A percentile compares a stretch with the other conserved stretches of the same genome.
Evolutionary conservation across 2,329 filamentous ascomycete species (phyloP).

Genomic region (Diaporthe aspalathi): DNA sequence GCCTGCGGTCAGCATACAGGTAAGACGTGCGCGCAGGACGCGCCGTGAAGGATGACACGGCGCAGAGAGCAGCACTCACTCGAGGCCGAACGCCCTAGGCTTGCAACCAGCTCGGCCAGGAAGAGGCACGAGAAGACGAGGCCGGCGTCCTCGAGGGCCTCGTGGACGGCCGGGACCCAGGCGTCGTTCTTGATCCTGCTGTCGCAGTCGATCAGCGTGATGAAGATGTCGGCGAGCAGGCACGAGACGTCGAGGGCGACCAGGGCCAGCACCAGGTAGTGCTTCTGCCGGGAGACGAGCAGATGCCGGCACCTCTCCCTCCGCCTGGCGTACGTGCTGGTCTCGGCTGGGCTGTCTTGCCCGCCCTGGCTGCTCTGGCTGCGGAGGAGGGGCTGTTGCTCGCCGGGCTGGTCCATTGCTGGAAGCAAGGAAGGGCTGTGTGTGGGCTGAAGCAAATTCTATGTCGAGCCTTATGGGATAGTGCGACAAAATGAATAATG

Average conservation of each 20-base stretch:
- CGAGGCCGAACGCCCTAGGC: conserved; percentile 69
- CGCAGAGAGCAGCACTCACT: conserved; percentile 56
- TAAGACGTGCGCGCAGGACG: neutral
- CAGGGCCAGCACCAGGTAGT: conserved; percentile 57
- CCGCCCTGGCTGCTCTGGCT: neutral
- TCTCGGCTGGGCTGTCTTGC: conserved; percentile 18
- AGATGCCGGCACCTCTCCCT: conserved; percentile 26
- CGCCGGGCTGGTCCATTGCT: conserved; percentile 32
- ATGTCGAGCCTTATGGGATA: neutral
- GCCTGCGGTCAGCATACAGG: neutral
- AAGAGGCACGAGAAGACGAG: conserved; percentile 74
- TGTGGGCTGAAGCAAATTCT: neutral
- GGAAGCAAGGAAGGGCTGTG: neutral
- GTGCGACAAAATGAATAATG: conserved; percentile 2
- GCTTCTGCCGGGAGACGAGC: conserved; percentile 50
- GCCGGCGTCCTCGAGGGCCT: conserved; percentile 61
- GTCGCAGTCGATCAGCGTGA: conserved; percentile 62
- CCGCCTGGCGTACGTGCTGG: conserved; percentile 29
- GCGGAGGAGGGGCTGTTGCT: conserved; percentile 37
- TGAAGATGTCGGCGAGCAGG: conserved; percentile 60
- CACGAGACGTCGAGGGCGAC: conserved; percentile 59
- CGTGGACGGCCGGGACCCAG: conserved; percentile 54
- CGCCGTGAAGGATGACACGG: conserved; percentile 5
- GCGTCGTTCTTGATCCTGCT: conserved; percentile 51
- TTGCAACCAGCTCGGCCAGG: conserved; percentile 69